phyloP scores from a whole-genome alignment of 306 rosid species.

The Pueraria montana region DNA sequence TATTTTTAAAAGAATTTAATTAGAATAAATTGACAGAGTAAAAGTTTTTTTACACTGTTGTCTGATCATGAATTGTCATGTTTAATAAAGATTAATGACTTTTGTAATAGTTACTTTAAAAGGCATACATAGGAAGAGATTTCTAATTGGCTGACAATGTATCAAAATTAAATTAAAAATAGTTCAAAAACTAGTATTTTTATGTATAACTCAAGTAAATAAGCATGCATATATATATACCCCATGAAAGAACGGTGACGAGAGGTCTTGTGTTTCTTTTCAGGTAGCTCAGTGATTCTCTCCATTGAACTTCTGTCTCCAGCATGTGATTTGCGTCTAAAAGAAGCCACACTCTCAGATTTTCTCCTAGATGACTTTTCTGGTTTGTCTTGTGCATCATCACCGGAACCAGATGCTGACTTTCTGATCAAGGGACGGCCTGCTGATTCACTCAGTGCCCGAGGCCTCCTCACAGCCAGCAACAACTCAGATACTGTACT shows the following conservation, averaged over 20 bases:
- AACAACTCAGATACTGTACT: slow-evolving; percentile 75
- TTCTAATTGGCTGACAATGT: background rate
- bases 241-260: slow-evolving; percentile 85
- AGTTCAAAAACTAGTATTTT: background rate
- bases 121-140: too few species aligned
- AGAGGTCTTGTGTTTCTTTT: slow-evolving; percentile 62
- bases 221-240: slow-evolving; percentile 50
- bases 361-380: slow-evolving; percentile 61
- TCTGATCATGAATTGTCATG: too few species aligned
- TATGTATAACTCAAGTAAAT: background rate
- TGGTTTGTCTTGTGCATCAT: slow-evolving; percentile 44
- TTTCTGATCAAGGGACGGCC: slow-evolving; percentile 66
- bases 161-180: background rate
- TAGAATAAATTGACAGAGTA: too few species aligned
- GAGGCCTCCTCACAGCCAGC: slow-evolving; percentile 80
- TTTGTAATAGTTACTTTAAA: background rate
- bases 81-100: too few species aligned
- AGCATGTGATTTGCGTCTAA: slow-evolving; percentile 59
- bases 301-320: slow-evolving; percentile 63
- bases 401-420: slow-evolving; percentile 56
- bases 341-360: slow-evolving; percentile 65
- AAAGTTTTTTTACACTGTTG: too few species aligned
- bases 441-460: slow-evolving; percentile 81
- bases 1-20: background rate
- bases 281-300: slow-evolving; percentile 68